Conservation (phyloP, 2,329 filamentous ascomycete species). For the Colletotrichum sansevieriae region DNA sequence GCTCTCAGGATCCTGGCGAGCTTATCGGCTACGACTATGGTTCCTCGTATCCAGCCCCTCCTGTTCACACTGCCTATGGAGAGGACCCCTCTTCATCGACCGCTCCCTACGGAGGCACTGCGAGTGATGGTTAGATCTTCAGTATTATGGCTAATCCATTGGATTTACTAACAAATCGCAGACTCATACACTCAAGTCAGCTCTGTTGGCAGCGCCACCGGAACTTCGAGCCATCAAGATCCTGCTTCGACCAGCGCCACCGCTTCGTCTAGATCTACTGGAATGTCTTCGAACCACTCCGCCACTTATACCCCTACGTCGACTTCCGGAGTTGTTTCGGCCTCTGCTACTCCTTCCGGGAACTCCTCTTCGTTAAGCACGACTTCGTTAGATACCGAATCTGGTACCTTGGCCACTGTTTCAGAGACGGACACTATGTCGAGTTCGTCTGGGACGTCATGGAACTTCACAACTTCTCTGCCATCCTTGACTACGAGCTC, state of each 20-base stretch:
- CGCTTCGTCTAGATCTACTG: neutral
- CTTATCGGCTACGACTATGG: constrained; percentile 40
- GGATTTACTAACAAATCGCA: neutral
- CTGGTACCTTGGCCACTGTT: constrained; percentile 23
- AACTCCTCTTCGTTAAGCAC: neutral
- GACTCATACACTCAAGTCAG: constrained; percentile 7
- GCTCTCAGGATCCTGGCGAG: neutral
- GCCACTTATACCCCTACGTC: neutral
- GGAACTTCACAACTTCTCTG: neutral
- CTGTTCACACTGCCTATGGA: constrained; percentile 29
- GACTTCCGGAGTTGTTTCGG: neutral
- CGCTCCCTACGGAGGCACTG: neutral
- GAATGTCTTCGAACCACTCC: neutral
- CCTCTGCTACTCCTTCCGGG: neutral
- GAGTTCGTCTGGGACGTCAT: neutral
- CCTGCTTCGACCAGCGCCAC: neutral
- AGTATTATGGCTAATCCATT: neutral
- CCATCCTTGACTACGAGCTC: neutral
- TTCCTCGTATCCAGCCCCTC: constrained; percentile 23
- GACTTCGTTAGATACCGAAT: constrained; percentile 1
- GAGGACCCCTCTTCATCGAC: constrained; percentile 16
- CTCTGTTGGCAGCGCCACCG: constrained; percentile 2
- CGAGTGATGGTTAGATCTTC: constrained; percentile 11
- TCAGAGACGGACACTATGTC: neutral
- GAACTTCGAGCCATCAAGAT: neutral